Conservation (phyloP, 805 yeast species). For the Metschnikowia cerradonensis region DNA sequence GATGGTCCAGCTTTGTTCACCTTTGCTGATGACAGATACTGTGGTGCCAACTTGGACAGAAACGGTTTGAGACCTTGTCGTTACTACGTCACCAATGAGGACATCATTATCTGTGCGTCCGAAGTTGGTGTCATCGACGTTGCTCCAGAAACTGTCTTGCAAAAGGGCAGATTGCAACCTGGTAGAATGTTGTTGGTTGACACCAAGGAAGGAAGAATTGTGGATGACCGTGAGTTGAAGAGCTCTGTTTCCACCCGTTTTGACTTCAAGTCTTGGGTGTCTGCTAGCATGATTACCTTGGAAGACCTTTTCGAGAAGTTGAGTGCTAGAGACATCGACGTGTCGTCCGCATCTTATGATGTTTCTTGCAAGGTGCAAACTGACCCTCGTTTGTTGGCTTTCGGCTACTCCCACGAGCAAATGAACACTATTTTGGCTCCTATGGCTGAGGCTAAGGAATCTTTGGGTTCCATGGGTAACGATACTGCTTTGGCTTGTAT, state of each 20-base stretch:
- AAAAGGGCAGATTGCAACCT: constrained; percentile 92
- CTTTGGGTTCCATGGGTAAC: constrained; percentile 98
- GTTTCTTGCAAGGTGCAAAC: constrained; percentile 50
- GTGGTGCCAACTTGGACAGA: constrained; percentile 97
- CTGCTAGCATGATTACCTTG: constrained; percentile 80
- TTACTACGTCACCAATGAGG: constrained; percentile 91
- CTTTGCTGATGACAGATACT: constrained; percentile 94
- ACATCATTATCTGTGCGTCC: constrained; percentile 94
- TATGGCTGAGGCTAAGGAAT: constrained; percentile 95
- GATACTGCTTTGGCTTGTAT: constrained; percentile 94
- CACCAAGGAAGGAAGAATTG: constrained; percentile 87
- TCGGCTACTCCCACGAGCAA: constrained; percentile 95
- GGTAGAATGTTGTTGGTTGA: constrained; percentile 96
- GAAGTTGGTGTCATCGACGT: constrained; percentile 96
- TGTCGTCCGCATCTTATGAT: constrained; percentile 16
- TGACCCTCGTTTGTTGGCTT: constrained; percentile 80
- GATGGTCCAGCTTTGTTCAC: constrained; percentile 98
- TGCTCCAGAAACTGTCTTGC: constrained; percentile 73
- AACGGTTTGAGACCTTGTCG: constrained; percentile 98
- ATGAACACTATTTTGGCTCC: constrained; percentile 79
- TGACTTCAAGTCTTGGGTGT: constrained; percentile 92
- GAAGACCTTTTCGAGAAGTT: constrained; percentile 68
- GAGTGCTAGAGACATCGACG: constrained; percentile 31
- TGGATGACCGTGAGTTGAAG: constrained; percentile 89
- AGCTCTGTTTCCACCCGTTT: constrained; percentile 70